Conservation (phyloP, 1,284 basidiomycete species). For the Jaminaea rosea region DNA sequence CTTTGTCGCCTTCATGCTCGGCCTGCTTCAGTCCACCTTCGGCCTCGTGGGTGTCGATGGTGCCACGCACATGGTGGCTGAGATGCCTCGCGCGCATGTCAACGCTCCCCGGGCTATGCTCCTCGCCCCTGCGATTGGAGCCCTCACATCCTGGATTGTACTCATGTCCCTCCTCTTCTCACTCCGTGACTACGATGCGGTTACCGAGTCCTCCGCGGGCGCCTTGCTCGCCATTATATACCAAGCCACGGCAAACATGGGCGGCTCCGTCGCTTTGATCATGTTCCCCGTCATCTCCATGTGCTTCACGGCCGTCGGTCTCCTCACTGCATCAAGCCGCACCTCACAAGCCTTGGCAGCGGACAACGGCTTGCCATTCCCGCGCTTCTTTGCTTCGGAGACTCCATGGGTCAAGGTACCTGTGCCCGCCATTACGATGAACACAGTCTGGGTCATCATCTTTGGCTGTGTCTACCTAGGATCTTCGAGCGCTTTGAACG, state of each 20-base stretch:
- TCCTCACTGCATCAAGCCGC: constrained; percentile 55
- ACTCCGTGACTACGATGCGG: constrained; percentile 55
- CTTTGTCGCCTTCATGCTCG: constrained; percentile 50
- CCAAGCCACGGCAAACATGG: constrained; percentile 56
- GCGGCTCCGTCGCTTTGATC: constrained; percentile 57
- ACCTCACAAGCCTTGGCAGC: constrained; percentile 64
- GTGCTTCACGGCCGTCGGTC: constrained; percentile 37
- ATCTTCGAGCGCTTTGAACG: constrained; percentile 53
- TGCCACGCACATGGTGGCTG: constrained; percentile 54
- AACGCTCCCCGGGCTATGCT: constrained; percentile 59
- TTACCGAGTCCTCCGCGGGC: constrained; percentile 56
- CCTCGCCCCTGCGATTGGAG: constrained; percentile 59
- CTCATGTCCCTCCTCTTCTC: constrained; percentile 63
- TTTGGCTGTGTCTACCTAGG: constrained; percentile 51
- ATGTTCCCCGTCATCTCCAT: constrained; percentile 49
- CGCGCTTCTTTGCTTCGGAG: constrained; percentile 53
- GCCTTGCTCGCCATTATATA: constrained; percentile 62
- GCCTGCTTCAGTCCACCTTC: constrained; percentile 49
- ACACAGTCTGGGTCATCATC: constrained; percentile 50
- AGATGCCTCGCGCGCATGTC: constrained; percentile 56
- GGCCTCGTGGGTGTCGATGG: constrained; percentile 32
- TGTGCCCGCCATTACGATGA: constrained; percentile 54
- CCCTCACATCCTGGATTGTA: constrained; percentile 57
- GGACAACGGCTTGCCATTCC: constrained; percentile 60
- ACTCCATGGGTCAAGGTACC: constrained; percentile 47